Evolutionary conservation across 352 stramenopile species (phyloP), one percentile per base, ranked within the genome.

Genomic region (Globisporangium perplexum): DNA sequence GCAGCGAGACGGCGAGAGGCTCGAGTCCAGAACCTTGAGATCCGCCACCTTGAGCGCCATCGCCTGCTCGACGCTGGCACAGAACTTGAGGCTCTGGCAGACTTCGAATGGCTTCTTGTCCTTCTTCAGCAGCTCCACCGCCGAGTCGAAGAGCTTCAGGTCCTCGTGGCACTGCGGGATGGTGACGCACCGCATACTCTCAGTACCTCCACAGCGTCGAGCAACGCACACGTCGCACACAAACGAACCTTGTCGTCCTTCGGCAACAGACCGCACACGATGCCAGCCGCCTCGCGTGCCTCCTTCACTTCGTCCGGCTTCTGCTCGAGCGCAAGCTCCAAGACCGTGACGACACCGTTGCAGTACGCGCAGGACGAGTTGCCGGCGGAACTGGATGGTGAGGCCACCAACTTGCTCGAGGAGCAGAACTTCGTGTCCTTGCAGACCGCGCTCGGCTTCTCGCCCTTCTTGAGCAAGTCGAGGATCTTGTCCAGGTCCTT

Each of bases 61-160:
- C 14, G 53, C 55, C 23, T 42, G 39, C 17, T 64, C 57, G 10
- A 24, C 39, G 31, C 48, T 56, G 4, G 57, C 42, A 48, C 77
- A 88, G 50, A 81, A 82, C 47, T 85, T 77, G 11, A 87, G 57
- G 4, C 55, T 57, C 15, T 72, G 52, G 48, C 80, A 90, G 38
- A 90, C 65, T 24, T 69, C 78, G 53, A 85, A 69, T 1, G 80
- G 80, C 41, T 71, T 64, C 60, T 90, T 86, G 44, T 75, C 74
- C 26, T 47, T 57, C 54, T 86, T 72, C 22, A 91, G 33, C 38
- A 70, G 59, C 28, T 44, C 51, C 11, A 88, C 61, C 18, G 71
- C 78, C 43, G 63, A 47, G 56, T 88, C 77, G 45, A 91, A 89
- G 52, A 83, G 75, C 53, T 85, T 83, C 22, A 89, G 47, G 43